Base-by-base conservation (phyloP, 148 eudicot genomes). In the Rhododendron molle region DNA sequence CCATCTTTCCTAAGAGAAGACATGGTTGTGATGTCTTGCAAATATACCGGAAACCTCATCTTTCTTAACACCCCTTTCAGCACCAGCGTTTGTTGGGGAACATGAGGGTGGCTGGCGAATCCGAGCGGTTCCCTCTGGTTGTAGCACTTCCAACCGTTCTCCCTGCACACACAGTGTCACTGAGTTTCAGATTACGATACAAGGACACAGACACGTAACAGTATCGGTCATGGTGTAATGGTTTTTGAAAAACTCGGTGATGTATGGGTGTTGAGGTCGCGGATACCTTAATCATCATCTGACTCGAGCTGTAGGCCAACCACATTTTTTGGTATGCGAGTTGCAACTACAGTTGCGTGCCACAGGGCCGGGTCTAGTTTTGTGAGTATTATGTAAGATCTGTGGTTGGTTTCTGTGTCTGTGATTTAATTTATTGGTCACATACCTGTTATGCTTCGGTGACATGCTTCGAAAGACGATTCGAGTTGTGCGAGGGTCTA, bases 381-480 rank as follows among this genome's bases (percentile, higher is more conserved):
- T 40, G 44, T 40, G 44, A 40, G 44, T 40, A 40, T 40, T 40
- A 40, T 6, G 44, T 6, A 40, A 5, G 44, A 40, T 40, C 44
- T 40, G 7, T 40, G 44, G 44, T 40, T 40, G 44, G 44, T 40
- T 40, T 40, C 44, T 40, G 44, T 40, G 44, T 40, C 1, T 40
- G 44, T 40, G 44, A 40, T 40, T 40, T 40, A 40, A 21, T 16
- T 9, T 3, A 7, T 30, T n/a, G 38, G 21, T 36, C 32, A 21
- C 47, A n/a, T 89, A 93, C 96, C 93, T 94, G 93, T 94, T 96
- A 84, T 96, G 98, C 46, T 90, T 88, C 6, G 98, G 96, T 23
- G 98, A 94, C 97, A 94, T 94, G 91, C 90, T 96, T 82, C 97
- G 93, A 86, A 96, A 96, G 52, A 96, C 86, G 84, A 96, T 92